Percentiles rank a stretch among this genome's conserved stretches.
phyloP scores from a whole-genome alignment of 441 rosid genomes.

The Euphorbia celastroides region DNA sequence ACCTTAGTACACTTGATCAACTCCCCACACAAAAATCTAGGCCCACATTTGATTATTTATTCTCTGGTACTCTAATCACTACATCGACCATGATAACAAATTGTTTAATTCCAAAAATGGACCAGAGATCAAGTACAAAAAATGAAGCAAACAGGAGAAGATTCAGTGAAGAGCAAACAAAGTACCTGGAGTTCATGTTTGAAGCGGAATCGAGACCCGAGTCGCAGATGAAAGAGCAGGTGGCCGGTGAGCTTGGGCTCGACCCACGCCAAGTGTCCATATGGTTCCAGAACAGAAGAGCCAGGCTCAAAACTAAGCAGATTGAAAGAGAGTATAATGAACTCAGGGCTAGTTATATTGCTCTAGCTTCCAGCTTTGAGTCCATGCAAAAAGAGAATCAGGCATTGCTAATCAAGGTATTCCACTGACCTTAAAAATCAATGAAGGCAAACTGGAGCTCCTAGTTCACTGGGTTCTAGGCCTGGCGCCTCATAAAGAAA shows the following conservation, averaged over 20 bases:
- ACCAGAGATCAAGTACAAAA: slow-evolving; percentile 9
- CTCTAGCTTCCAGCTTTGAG: slow-evolving; percentile 30
- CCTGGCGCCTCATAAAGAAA: not conserved
- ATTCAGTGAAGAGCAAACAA: slow-evolving; percentile 37
- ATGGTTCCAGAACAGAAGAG: slow-evolving; percentile 51
- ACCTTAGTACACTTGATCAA: slow-evolving; percentile 2
- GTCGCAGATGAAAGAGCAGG: slow-evolving; percentile 29
- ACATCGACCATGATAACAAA: slow-evolving; percentile 5
- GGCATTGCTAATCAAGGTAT: slow-evolving; percentile 27
- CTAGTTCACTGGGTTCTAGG: not conserved
- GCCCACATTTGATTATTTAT: slow-evolving; percentile 14
- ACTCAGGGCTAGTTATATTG: slow-evolving; percentile 28
- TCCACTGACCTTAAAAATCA: not conserved
- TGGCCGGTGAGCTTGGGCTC: slow-evolving; percentile 40
- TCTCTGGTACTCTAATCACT: not conserved
- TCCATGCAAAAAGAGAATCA: slow-evolving; percentile 31
- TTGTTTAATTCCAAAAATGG: not conserved
- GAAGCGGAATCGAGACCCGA: slow-evolving; percentile 40
- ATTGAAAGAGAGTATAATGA: slow-evolving; percentile 31
- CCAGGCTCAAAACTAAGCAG: slow-evolving; percentile 41
- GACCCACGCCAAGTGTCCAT: slow-evolving; percentile 45
- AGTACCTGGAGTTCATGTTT: slow-evolving; percentile 37
- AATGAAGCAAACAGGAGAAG: slow-evolving; percentile 30
- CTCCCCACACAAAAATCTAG: not conserved
- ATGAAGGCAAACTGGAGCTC: not conserved